phyloP scores from a whole-genome alignment of 2,329 filamentous ascomycete species.

The Phialophora tarda region DNA sequence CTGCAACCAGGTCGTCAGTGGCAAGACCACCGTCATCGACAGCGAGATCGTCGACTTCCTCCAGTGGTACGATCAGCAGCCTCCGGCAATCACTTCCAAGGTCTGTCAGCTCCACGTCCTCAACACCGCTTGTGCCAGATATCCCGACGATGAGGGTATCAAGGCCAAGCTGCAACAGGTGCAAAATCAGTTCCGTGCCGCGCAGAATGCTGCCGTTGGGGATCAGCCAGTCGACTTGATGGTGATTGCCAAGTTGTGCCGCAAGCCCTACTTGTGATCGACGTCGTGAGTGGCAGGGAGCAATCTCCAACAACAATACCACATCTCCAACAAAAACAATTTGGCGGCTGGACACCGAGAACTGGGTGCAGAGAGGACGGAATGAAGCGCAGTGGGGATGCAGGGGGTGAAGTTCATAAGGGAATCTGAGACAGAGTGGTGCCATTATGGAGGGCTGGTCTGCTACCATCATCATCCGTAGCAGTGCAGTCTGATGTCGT shows the following conservation, averaged over 20 bases:
- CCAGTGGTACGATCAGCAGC: conserved; percentile 33
- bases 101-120: conserved; percentile 23
- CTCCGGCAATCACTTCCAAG: conserved; percentile 9
- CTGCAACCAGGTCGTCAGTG: conserved; percentile 28
- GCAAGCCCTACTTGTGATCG: conserved; percentile 29
- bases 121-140: conserved; percentile 20
- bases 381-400: not conserved
- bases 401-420: not conserved
- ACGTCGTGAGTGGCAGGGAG: not conserved
- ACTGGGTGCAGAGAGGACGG: not conserved
- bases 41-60: conserved; percentile 31
- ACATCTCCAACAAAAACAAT: not conserved
- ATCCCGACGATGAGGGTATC: conserved; percentile 27
- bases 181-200: conserved; percentile 4
- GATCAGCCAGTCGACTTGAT: conserved; percentile 23
- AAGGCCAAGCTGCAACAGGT: conserved; percentile 19
- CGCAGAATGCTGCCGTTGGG: not conserved
- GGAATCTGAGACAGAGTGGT: not conserved
- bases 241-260: conserved; percentile 30
- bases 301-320: not conserved
- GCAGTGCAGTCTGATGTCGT: not conserved
- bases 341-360: not conserved
- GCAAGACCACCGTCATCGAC: conserved; percentile 33
- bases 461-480: not conserved
- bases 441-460: not conserved